These are phyloP conservation scores for Fragilaria radians DNA, from an alignment of 108 stramenopile genomes.

Conservation along the genomic window DNA sequence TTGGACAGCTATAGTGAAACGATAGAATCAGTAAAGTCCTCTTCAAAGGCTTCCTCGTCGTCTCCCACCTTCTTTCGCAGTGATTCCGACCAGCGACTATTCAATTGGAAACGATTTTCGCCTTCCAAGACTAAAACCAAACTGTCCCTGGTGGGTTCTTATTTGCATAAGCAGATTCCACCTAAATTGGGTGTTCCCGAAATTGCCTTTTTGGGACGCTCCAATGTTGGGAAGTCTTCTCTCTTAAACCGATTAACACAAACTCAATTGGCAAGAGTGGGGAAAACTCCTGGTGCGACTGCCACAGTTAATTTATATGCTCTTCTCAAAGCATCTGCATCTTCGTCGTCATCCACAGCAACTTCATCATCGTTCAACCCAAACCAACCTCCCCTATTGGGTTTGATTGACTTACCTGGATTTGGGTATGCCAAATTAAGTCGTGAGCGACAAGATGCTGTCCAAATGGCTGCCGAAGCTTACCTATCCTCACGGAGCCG, in stretches of 20 bases:
- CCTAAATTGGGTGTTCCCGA: slow-evolving; percentile 78
- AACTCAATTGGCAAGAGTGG: slow-evolving; percentile 52
- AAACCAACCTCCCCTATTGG: slow-evolving; percentile 46
- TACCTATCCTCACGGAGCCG: too few relatives aligned
- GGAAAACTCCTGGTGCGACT: slow-evolving; percentile 84
- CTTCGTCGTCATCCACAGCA: slow-evolving; percentile 5
- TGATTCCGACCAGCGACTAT: slow-evolving; percentile 38
- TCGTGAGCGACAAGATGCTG: slow-evolving; percentile 73
- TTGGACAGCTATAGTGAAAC: slow-evolving; percentile 12
- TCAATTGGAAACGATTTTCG: slow-evolving; percentile 72
- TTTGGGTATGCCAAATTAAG: slow-evolving; percentile 92
- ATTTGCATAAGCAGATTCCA: slow-evolving; percentile 50
- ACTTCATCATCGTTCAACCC: slow-evolving; percentile 11
- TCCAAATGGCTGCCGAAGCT: slow-evolving; percentile 71
- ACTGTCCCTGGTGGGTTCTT: slow-evolving; percentile 51
- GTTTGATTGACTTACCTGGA: slow-evolving; percentile 90
- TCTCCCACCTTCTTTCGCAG: too few relatives aligned
- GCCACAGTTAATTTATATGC: slow-evolving; percentile 78
- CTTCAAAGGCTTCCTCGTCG: slow-evolving; percentile 33
- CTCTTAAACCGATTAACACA: slow-evolving; percentile 56
- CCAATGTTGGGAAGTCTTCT: slow-evolving; percentile 92
- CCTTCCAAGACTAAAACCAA: slow-evolving; percentile 25
- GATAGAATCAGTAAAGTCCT: slow-evolving; percentile 7
- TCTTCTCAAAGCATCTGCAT: slow-evolving; percentile 10
- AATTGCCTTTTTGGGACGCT: slow-evolving; percentile 88